Evolutionary conservation across 495 filamentous ascomycete genomes (phyloP).

Genomic region (Tuber brumale): DNA sequence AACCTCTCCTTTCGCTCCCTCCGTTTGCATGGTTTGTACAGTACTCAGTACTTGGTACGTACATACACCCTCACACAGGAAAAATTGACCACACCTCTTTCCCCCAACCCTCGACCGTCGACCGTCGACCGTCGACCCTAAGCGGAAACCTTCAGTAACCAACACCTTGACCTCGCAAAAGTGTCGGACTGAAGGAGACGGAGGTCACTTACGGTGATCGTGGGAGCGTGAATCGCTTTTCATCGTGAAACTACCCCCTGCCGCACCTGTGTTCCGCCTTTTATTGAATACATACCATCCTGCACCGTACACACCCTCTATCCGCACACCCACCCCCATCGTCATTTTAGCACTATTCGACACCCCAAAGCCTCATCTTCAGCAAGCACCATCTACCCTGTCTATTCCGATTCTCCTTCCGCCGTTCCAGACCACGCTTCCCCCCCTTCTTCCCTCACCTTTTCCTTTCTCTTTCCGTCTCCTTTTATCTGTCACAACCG

Average conservation of each 20-base stretch:
- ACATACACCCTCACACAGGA: neutral
- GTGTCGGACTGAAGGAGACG: neutral
- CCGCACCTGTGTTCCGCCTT: conserved; percentile 32
- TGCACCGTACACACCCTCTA: conserved; percentile 15
- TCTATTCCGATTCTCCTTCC: conserved; percentile 39
- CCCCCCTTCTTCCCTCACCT: conserved; percentile 30
- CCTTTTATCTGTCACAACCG: conserved; percentile 29
- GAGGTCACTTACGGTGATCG: conserved; percentile 26
- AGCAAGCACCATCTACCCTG: conserved; percentile 30
- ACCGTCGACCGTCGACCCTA: conserved; percentile 2
- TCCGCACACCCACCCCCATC: conserved; percentile 13
- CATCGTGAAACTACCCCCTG: conserved; percentile 38
- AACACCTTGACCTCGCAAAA: neutral
- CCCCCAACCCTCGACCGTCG: neutral
- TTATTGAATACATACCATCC: conserved; percentile 38
- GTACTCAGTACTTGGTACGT: neutral
- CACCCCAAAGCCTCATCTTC: conserved; percentile 27
- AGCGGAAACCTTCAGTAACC: neutral
- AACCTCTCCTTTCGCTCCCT: conserved; percentile 35
- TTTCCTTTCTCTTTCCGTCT: conserved; percentile 10
- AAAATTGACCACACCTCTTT: conserved; percentile 4
- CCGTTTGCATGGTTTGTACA: neutral
- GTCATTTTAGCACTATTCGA: conserved; percentile 31
- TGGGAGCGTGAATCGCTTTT: conserved; percentile 24
- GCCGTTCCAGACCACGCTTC: conserved; percentile 37